These are phyloP conservation scores for Chloropicon primus DNA, from an alignment of 139 green algal genomes.

Conservation along the genomic window DNA sequence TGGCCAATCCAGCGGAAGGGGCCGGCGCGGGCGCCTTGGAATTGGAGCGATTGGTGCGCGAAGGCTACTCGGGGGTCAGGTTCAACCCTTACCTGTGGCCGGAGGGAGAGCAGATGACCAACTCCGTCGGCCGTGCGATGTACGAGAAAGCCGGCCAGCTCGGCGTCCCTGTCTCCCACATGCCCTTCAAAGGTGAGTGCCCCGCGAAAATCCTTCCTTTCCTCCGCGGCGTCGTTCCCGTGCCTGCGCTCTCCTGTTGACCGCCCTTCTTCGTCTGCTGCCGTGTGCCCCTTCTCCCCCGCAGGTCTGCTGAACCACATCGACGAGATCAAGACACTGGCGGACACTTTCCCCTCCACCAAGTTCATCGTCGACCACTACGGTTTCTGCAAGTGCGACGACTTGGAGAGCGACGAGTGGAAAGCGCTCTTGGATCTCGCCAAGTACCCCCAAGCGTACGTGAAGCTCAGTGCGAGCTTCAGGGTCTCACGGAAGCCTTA, in stretches of 20 bases:
- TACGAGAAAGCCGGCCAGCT: slow-evolving; percentile 35
- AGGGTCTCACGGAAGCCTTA: slow-evolving; percentile 24
- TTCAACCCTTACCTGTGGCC: slow-evolving; percentile 65
- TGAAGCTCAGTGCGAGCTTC: slow-evolving; percentile 48
- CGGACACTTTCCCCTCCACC: slow-evolving; percentile 28
- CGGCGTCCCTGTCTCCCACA: slow-evolving; percentile 42
- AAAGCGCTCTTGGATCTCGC: slow-evolving; percentile 21
- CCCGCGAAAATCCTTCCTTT: too few relatives aligned
- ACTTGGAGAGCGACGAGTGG: slow-evolving; percentile 22
- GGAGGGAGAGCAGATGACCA: slow-evolving; percentile 39
- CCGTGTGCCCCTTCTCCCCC: too few relatives aligned
- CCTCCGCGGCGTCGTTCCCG: too few relatives aligned
- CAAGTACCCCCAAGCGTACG: slow-evolving; percentile 35
- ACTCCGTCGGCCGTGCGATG: slow-evolving; percentile 33
- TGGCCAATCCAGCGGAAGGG: slow-evolving; percentile 37
- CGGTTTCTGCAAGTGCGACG: slow-evolving; percentile 35
- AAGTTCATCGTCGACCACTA: slow-evolving; percentile 55
- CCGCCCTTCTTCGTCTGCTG: too few relatives aligned
- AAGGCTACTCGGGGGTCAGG: slow-evolving; percentile 28
- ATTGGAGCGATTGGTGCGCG: slow-evolving; percentile 19
- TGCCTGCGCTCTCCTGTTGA: too few relatives aligned
- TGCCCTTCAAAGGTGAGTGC: slow-evolving; percentile 65
- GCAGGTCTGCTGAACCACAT: slow-evolving; percentile 22
- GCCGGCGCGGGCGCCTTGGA: slow-evolving; percentile 11
- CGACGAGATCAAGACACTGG: slow-evolving; percentile 39